Conservation (phyloP, 306 rosid species). For the Clitoria ternatea region DNA sequence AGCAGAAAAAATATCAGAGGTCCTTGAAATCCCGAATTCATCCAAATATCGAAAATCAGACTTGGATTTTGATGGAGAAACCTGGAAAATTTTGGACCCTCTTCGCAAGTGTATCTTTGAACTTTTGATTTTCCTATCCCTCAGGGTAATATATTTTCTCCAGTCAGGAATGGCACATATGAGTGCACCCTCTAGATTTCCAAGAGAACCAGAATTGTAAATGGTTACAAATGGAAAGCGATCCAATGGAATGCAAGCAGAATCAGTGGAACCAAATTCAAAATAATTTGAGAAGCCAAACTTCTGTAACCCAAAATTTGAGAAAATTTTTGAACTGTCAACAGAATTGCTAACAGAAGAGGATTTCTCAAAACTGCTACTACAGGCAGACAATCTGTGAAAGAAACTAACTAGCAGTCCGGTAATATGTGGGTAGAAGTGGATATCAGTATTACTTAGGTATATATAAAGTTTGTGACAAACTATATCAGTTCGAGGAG, state of each 20-base stretch:
- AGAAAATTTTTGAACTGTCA: conserved; percentile 25
- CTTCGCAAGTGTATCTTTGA: conserved; percentile 28
- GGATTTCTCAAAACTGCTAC: conserved; percentile 27
- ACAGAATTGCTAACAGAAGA: conserved; percentile 20
- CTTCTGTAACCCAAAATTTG: conserved; percentile 45
- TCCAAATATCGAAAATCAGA: conserved; percentile 23
- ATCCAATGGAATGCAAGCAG: conserved; percentile 68
- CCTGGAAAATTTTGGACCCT: conserved; percentile 30
- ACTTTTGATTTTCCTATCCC: conserved; percentile 45
- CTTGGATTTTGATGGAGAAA: conserved; percentile 30
- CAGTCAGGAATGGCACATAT: conserved; percentile 54
- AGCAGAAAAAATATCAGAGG: conserved; percentile 33
- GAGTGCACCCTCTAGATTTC: conserved; percentile 55
- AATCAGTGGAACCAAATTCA: conserved; percentile 55
- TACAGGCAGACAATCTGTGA: conserved; percentile 43
- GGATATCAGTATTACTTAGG: conserved; percentile 62
- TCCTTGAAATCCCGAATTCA: conserved; percentile 35
- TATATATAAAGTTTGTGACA: conserved; percentile 33
- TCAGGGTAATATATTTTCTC: conserved; percentile 58
- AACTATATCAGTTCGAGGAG: conserved; percentile 35
- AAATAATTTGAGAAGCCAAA: conserved; percentile 89
- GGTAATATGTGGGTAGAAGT: conserved; percentile 64
- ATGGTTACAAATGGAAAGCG: conserved; percentile 75
- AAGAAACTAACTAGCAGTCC: conserved; percentile 57
- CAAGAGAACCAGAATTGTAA: conserved; percentile 55